Percentiles rank a stretch among this genome's conserved stretches.
These are phyloP conservation scores for Trichosanthes truncata DNA, from an alignment of 306 rosid species.

Conservation along the genomic window DNA sequence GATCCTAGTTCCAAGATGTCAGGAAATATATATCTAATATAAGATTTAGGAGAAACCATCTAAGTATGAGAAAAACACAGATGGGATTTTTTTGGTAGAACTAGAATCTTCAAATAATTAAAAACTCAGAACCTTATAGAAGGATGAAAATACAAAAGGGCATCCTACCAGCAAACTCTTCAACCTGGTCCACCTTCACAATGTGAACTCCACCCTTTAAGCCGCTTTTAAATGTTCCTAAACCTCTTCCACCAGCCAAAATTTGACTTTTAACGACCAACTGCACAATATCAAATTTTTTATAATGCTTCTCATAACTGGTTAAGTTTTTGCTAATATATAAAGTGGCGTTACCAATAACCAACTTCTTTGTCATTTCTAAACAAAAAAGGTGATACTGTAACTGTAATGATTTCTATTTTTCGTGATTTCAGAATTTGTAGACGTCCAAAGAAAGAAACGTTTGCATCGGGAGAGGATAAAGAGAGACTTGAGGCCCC, in stretches of 20 bases:
- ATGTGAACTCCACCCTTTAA: slow-evolving; percentile 96
- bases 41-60: neutral
- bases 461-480: neutral
- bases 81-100: neutral
- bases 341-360: neutral
- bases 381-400: neutral
- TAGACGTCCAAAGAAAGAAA: neutral
- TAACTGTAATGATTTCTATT: neutral
- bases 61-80: neutral
- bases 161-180: slow-evolving; percentile 75
- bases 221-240: slow-evolving; percentile 91
- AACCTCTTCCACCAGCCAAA: slow-evolving; percentile 96
- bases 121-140: neutral
- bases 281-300: slow-evolving; percentile 31
- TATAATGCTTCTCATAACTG: slow-evolving; percentile 1
- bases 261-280: slow-evolving; percentile 67
- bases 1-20: neutral
- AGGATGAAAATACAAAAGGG: neutral
- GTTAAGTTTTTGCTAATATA: neutral
- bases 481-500: neutral
- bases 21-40: neutral
- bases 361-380: neutral
- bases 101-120: neutral
- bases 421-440: neutral
- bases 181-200: slow-evolving; percentile 71